Percentiles rank a stretch among this genome's conserved stretches.
Evolutionary conservation across 129 eudicot genomes (phyloP).

Genomic region (Artemisia tridentata): DNA sequence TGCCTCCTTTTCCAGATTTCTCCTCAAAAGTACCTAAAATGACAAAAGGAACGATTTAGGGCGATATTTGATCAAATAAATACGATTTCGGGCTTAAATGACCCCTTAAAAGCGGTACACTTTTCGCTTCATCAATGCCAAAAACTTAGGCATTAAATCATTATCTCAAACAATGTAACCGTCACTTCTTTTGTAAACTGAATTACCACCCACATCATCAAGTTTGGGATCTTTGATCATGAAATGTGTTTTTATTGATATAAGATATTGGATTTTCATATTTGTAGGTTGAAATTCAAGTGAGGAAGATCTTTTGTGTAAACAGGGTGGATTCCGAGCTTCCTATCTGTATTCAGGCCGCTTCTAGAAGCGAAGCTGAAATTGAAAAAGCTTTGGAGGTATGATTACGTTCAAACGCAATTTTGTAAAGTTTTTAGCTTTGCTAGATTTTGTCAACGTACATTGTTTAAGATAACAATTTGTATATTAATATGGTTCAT

Average conservation of each 20-base stretch:
- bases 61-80: too few species aligned
- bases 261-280: neutral
- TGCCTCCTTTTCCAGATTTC: too few species aligned
- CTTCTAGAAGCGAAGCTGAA: slow-evolving; percentile 74
- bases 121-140: too few species aligned
- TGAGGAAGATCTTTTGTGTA: slow-evolving; percentile 50
- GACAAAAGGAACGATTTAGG: too few species aligned
- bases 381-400: slow-evolving; percentile 66
- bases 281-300: slow-evolving; percentile 50
- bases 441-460: neutral
- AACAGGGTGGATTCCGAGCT: slow-evolving; percentile 50
- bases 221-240: neutral
- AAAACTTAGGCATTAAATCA: too few species aligned
- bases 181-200: too few species aligned
- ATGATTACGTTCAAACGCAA: neutral
- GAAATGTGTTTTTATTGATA: neutral
- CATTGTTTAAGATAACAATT: neutral
- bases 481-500: neutral
- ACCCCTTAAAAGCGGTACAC: too few species aligned
- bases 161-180: too few species aligned
- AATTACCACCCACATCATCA: too few species aligned
- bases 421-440: neutral
- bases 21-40: too few species aligned
- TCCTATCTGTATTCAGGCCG: slow-evolving; percentile 73
- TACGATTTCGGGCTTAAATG: too few species aligned